Evolutionary conservation across 495 filamentous ascomycete genomes (phyloP), one percentile per base, ranked within the genome.

Genomic region (Podospora tetraspora): DNA sequence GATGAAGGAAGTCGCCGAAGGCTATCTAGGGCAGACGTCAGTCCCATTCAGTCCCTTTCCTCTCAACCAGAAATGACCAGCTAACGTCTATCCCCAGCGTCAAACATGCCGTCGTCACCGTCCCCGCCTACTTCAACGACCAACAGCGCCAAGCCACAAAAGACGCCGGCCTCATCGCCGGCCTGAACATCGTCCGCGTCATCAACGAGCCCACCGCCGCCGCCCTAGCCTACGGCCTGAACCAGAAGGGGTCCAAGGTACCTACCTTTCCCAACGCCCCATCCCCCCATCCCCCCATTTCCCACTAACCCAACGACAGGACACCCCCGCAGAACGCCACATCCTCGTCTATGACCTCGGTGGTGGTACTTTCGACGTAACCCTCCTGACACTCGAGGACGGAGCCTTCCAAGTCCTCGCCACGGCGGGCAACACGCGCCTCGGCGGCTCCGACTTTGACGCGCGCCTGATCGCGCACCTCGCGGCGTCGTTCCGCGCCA

Each of bases 281-380:
- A 3, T 25, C 25, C 25, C 12, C 12, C n/a, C n/a, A n/a, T n/a
- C 32, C 32, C 12, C 32, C 32, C 32, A 0, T 37, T 16, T 13
- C 4, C 34, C 13, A 19, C 34, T 43, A 43, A 43, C 13, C 3
- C 34, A 19, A 13, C 34, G 13, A 6, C 34, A 43, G 34, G 34
- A 43, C 4, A 6, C 34, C 13, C 34, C 34, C 59, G 87, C 87
- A 37, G 92, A 94, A 75, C 87, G 89, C 74, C 89, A 92, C 82
- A 90, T 94, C 71, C 90, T 95, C 70, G 92, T 95, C 70, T 96
- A 95, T 81, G 94, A 98, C 89, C 91, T 97, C 73, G 94, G 94
- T 87, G 94, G 93, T 87, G 94, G 93, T 88, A 97, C 94, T 72
- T 97, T 99, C 78, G 94, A 99, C 93, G 94, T 97, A 52, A 97